These are phyloP conservation scores for Cucumis hystrix DNA, from an alignment of 306 rosid species.

Conservation along the genomic window DNA sequence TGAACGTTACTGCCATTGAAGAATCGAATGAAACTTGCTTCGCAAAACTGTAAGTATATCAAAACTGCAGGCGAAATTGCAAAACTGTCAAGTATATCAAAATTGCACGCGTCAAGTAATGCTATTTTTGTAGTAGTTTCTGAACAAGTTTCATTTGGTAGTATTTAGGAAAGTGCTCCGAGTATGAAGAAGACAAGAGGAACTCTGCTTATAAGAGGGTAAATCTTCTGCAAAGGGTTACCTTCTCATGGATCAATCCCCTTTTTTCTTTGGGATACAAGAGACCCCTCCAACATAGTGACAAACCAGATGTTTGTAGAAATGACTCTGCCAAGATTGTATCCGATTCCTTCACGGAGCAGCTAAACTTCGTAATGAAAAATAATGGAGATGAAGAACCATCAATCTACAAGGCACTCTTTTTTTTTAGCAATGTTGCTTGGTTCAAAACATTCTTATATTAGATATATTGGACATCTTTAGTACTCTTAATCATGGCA, in stretches of 20 bases:
- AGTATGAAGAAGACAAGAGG: too few relatives aligned
- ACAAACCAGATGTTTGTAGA: constrained; percentile 54
- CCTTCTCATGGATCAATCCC: constrained; percentile 88
- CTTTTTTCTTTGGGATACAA: constrained; percentile 52
- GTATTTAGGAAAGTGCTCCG: too few relatives aligned
- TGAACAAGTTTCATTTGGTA: too few relatives aligned
- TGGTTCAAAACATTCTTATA: too few relatives aligned
- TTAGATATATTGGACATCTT: constrained; percentile 95
- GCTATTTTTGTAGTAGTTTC: too few relatives aligned
- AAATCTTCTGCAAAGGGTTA: constrained; percentile 49
- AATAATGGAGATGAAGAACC: constrained; percentile 33
- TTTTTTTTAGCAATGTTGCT: constrained; percentile 23
- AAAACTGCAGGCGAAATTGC: too few relatives aligned
- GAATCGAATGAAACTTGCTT: too few relatives aligned
- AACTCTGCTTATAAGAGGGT: constrained; percentile 61
- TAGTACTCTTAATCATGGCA: constrained; percentile 70
- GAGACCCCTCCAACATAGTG: constrained; percentile 52
- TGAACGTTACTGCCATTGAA: too few relatives aligned
- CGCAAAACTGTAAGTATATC: too few relatives aligned
- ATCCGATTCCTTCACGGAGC: constrained; percentile 37
- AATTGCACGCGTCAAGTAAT: too few relatives aligned
- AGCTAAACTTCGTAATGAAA: constrained; percentile 36
- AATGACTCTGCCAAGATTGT: constrained; percentile 62
- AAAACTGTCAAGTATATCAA: too few relatives aligned
- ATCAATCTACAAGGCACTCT: too few relatives aligned